Base-by-base conservation (phyloP, 148 eudicot genomes). In the Spergularia marina region DNA sequence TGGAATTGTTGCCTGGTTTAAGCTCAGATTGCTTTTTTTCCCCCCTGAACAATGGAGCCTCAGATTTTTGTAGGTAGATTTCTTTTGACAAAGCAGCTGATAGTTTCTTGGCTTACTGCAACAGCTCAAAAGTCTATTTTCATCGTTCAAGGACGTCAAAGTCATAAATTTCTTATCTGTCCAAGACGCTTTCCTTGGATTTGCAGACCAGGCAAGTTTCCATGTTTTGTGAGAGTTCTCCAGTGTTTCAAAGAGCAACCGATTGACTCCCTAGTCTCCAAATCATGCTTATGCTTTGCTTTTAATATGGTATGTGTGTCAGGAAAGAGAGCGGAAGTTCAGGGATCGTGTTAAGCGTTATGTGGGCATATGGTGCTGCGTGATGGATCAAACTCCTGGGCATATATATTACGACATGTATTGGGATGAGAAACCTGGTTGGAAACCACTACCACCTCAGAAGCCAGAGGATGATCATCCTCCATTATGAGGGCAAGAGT, bases 371-470 rank as follows among this genome's bases (percentile, higher is more conserved):
- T 95, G 99, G 99, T 95, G 99, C 73, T 95, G 99, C 61, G 96
- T 92, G 65, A 82, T 73, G 76, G 67, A 82, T 76, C 86, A 85
- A 73, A 85, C 80, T 53, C 94, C 93, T 2, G 97, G 99, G 10
- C 99, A 92, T 79, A 91, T 95, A 85, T 95, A 90, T 64, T 95
- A 92, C 55, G 99, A 95, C 81, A 92, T 92, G 90, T 92, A 88
- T 76, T 95, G 97, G 97, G 99, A 95, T 70, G 97, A 92, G 79
- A 95, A 95, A 74, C 97, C 99, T 1, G 89, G 75, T 12, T 95
- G 97, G 99, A 95, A 95, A 77, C 90, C 98, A 8, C 34, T 74
- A 44, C 97, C 99, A 4, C 97, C 99, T 65, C 88, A 91, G 54
- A 90, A 81, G 67, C 84, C 87, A 2, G 87, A 86, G 82, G 99